Evolutionary conservation across 441 rosid genomes (phyloP), one percentile per base, ranked within the genome.

Genomic region (Pelargonium cotyledonis): DNA sequence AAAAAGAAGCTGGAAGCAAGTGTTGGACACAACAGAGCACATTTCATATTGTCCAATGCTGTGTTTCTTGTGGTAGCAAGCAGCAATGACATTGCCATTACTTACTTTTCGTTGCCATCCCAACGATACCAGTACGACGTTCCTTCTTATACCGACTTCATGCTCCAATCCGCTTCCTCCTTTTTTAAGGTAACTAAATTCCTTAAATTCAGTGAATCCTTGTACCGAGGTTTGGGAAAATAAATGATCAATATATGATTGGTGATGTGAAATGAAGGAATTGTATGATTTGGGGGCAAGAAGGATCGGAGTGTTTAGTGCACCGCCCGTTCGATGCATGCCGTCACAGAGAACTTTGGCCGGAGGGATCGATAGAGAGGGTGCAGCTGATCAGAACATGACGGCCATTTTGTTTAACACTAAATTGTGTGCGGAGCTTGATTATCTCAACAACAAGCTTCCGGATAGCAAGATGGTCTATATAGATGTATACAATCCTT

Each of bases 311-410:
- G 83, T 87, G 0, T 80, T 90, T 31, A 71, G 88, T 64, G 79
- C 84, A 51, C 91, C 96, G 18, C 92, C 95, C 29, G 69, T 92
- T 7, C 96, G 98, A 21, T 92, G 96, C 63, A 73, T 90, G 19
- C 96, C 98, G 19, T 73, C 88, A 0, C 84, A 85, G 5, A 85
- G 95, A 80, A 88, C 96, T 2, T 1, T 87, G 43, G 86, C 70
- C 4, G 96, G 93, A 38, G 88, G 91, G n/a, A 3, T 9, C 11
- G 1, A 5, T 1, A 82, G 91, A 79, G 80, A 62, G 11, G 88
- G 98, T 64, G 85, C 80, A 14, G 80, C 83, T 11, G 9, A 65
- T 47, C 72, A 72, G 69, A 90, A 88, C 55, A 10, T 73, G 29
- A 88, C 86, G 23, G 84, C 95, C 14, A 70, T 63, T 58, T 47